Conservation (phyloP, 2,329 filamentous ascomycete genomes). For the Xenosphaeropsis pyriputrescens region DNA sequence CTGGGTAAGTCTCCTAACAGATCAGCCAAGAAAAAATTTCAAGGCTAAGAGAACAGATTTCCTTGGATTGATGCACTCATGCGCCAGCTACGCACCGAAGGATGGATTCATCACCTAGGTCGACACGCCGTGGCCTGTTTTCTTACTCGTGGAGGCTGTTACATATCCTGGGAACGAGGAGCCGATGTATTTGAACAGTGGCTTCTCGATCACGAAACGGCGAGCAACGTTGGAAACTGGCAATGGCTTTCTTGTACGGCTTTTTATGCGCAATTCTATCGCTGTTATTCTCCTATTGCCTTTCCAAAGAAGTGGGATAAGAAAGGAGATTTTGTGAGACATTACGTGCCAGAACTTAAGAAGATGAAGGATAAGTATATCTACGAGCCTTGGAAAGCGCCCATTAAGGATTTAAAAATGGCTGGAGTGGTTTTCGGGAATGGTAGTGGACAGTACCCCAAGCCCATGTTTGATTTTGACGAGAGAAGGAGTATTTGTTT, state of each 20-base stretch:
- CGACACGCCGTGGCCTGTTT: conserved; percentile 70
- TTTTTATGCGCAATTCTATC: conserved; percentile 59
- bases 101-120: conserved; percentile 71
- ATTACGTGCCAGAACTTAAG: conserved; percentile 53
- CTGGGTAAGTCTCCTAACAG: conserved; percentile 31
- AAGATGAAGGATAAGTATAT: conserved; percentile 53
- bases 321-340: conserved; percentile 46
- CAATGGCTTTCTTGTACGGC: conserved; percentile 66
- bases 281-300: conserved; percentile 54
- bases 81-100: conserved; percentile 56
- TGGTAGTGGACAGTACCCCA: conserved; percentile 42
- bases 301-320: conserved; percentile 69
- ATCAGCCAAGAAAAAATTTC: no score
- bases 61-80: conserved; percentile 65
- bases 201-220: conserved; percentile 60
- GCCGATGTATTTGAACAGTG: conserved; percentile 67
- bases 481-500: conserved; percentile 48
- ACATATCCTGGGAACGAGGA: conserved; percentile 66
- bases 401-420: conserved; percentile 50
- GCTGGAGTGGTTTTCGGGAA: conserved; percentile 50
- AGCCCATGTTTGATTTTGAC: conserved; percentile 65
- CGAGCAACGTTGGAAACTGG: conserved; percentile 65
- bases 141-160: conserved; percentile 65
- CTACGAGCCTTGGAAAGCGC: conserved; percentile 68
- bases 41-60: no score